Evolutionary conservation across 2,329 filamentous ascomycete species (phyloP).

Genomic region (Fusarium citri): DNA sequence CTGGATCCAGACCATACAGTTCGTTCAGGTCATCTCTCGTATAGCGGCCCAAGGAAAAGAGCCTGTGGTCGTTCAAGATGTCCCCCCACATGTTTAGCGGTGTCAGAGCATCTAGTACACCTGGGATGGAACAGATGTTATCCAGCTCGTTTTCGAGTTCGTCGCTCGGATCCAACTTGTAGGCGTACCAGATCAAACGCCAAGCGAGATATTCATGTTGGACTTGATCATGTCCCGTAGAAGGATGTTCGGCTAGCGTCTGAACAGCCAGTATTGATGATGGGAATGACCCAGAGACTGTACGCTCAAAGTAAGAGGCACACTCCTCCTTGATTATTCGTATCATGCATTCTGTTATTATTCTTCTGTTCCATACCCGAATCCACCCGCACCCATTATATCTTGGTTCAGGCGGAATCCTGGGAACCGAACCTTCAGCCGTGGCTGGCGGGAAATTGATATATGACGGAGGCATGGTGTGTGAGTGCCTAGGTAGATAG

Average conservation of each 20-base stretch:
- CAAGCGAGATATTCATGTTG: slow-evolving; percentile 29
- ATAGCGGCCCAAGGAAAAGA: neutral
- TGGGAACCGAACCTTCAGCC: neutral
- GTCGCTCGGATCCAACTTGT: slow-evolving; percentile 6
- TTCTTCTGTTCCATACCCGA: neutral
- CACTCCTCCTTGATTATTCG: neutral
- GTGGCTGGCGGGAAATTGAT: neutral
- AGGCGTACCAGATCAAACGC: slow-evolving; percentile 31
- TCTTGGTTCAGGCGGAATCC: neutral
- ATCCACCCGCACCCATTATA: neutral
- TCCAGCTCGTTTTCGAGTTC: neutral
- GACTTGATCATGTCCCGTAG: slow-evolving; percentile 20
- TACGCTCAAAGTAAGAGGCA: neutral
- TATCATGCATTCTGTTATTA: neutral
- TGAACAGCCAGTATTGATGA: neutral
- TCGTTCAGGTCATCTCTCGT: neutral
- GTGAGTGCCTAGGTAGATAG: neutral
- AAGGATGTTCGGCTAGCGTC: neutral
- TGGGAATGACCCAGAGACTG: neutral
- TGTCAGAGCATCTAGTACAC: neutral
- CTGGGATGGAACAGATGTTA: neutral
- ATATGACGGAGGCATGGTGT: neutral
- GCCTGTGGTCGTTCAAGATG: slow-evolving; percentile 21
- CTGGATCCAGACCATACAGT: neutral
- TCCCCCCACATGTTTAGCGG: slow-evolving; percentile 30